These are phyloP conservation scores for Delphinella strobiligena DNA, from an alignment of 2,329 filamentous ascomycete species.

Conservation along the genomic window DNA sequence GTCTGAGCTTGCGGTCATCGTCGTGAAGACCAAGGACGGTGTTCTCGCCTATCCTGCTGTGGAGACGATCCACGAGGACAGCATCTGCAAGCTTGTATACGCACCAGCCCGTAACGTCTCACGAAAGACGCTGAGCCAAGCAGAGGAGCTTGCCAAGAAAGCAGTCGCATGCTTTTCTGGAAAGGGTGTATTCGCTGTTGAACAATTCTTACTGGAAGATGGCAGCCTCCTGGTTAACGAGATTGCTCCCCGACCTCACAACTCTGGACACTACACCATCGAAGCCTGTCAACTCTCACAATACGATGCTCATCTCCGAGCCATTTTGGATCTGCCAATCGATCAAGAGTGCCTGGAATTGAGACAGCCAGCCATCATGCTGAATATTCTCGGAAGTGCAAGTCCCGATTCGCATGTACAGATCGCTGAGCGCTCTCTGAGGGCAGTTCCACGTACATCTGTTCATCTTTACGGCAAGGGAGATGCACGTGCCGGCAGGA, in stretches of 20 bases:
- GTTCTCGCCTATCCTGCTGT: conserved; percentile 74
- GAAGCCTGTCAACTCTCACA: conserved; percentile 84
- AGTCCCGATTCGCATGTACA: conserved; percentile 50
- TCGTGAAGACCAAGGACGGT: conserved; percentile 72
- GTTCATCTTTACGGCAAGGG: conserved; percentile 90
- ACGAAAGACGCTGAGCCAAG: conserved; percentile 46
- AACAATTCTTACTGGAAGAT: conserved; percentile 79
- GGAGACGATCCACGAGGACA: conserved; percentile 91
- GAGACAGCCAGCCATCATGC: conserved; percentile 56
- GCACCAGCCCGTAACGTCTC: conserved; percentile 66
- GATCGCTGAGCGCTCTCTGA: conserved; percentile 44
- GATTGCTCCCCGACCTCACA: conserved; percentile 73
- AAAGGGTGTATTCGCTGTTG: conserved; percentile 88
- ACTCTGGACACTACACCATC: conserved; percentile 91
- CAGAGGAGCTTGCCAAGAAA: conserved; percentile 64
- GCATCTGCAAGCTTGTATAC: conserved; percentile 86
- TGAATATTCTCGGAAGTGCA: conserved; percentile 68
- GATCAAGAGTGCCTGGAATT: conserved; percentile 40
- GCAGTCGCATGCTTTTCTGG: conserved; percentile 74
- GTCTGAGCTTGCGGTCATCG: conserved; percentile 87
- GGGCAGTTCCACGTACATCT: conserved; percentile 42
- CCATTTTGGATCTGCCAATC: conserved; percentile 61
- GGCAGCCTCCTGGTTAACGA: conserved; percentile 69
- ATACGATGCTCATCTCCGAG: conserved; percentile 78
- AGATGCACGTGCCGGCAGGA: conserved; percentile 70